Evolutionary conservation across 805 yeast species (phyloP), one percentile per base, ranked within the genome.

Genomic region (Hanseniaspora vineae): DNA sequence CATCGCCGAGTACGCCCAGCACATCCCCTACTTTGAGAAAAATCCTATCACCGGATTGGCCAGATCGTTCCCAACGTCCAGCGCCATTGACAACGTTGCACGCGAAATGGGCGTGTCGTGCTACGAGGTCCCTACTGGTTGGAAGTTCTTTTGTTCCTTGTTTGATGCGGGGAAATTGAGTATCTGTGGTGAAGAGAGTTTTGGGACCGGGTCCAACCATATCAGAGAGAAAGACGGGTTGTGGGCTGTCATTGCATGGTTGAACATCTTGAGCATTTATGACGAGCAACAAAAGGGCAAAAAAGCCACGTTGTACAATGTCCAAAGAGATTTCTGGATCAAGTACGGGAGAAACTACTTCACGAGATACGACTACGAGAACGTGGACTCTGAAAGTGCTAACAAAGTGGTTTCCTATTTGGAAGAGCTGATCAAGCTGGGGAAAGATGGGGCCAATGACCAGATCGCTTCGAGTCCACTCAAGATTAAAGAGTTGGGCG

Each of bases 201-300:
- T 90, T 59, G 98, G 98, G 60, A 90, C 98, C 31, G 98, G 98
- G 42, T 88, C 97, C 17, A 84, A 90, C 69, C 98, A 90, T 62
- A 84, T 92, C 54, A 83, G 98, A 64, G 98, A 90, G 66, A 90
- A 90, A 66, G 98, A 90, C 67, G 98, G 98, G 51, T 67, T 90
- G 51, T 90, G 98, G 98, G 97, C 97, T 35, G 78, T 90, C 59
- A 77, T 87, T 52, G 97, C 97, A 6, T 90, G 98, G 98, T 76
- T 92, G 61, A 92, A 92, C 60, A 87, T 90, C 48, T 74, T 90
- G 59, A 97, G 97, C 20, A 86, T 81, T 43, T 88, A 83, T 63
- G 78, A 79, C 58, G 46, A 32, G 33, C 11, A n/a, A 10, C n/a
- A 37, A 14, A 70, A 74, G 57, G 61, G 68, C 46, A 72, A 80